A percentile compares a stretch with the other conserved stretches of the same genome.
Conservation (phyloP, 768 basidiomycete genomes). For the Leucosporidium scottii region DNA sequence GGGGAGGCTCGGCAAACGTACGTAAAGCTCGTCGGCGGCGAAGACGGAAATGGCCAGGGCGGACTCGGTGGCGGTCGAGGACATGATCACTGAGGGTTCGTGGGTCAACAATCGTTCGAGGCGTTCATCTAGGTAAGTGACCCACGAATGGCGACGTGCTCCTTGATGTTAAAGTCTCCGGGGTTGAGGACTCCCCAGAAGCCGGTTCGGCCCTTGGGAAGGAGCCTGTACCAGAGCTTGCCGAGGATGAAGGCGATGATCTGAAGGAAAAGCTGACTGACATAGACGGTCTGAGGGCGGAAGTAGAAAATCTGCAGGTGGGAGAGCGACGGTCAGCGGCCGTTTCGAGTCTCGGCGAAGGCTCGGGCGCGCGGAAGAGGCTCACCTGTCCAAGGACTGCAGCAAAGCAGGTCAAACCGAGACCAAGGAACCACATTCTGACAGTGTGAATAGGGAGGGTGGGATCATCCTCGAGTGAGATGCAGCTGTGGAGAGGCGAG, state of each 20-base stretch:
- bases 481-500: background rate
- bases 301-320: conserved; percentile 48
- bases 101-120: no score
- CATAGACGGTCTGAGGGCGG: conserved; percentile 39
- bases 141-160: conserved; percentile 28
- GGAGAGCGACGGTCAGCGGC: conserved; percentile 19
- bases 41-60: conserved; percentile 30
- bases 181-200: conserved; percentile 40
- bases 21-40: conserved; percentile 29
- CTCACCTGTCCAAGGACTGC: conserved; percentile 34
- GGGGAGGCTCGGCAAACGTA: no score
- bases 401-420: conserved; percentile 40
- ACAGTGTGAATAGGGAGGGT: conserved; percentile 33
- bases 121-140: no score
- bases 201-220: conserved; percentile 33
- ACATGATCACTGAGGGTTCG: background rate
- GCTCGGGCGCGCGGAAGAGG: background rate
- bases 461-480: conserved; percentile 30
- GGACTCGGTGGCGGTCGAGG: conserved; percentile 27
- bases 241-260: conserved; percentile 40
- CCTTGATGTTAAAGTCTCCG: conserved; percentile 41
- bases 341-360: conserved; percentile 12
- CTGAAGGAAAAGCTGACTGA: conserved; percentile 40
- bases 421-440: conserved; percentile 38
- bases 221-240: conserved; percentile 25